A percentile compares a stretch with the other conserved stretches of the same genome.
Evolutionary conservation across 148 eudicot genomes (phyloP).

Genomic region (Amaranthus cruentus): DNA sequence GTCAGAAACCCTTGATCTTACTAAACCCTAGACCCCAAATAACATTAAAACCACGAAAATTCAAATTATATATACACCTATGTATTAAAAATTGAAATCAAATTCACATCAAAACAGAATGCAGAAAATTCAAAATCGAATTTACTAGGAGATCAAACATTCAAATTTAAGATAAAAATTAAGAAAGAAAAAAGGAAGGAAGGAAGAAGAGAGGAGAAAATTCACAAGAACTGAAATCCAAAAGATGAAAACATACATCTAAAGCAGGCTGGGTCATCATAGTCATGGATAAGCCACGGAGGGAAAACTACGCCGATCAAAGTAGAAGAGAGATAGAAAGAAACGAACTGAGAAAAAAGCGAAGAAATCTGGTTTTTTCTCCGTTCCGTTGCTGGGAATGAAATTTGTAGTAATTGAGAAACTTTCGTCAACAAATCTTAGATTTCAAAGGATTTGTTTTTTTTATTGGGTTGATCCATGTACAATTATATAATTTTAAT

Average conservation of each 20-base stretch:
- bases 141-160: conserved; percentile 37
- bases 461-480: too few species aligned
- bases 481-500: too few species aligned
- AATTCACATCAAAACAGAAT: neutral
- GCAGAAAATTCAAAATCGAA: conserved; percentile 7
- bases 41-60: conserved; percentile 4
- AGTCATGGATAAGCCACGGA: conserved; percentile 38
- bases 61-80: neutral
- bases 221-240: conserved; percentile 3
- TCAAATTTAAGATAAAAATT: neutral
- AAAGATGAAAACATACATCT: conserved; percentile 37
- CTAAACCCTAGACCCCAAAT: conserved; percentile 22
- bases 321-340: conserved; percentile 6
- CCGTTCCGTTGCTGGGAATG: too few species aligned
- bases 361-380: too few species aligned
- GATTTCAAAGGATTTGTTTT: too few species aligned
- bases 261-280: conserved; percentile 66
- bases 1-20: conserved; percentile 38
- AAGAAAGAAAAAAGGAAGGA: neutral
- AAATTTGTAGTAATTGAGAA: too few species aligned
- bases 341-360: neutral
- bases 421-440: too few species aligned
- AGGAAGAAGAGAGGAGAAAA: neutral
- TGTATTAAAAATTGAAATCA: conserved; percentile 8
- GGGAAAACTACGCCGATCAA: conserved; percentile 2